Evolutionary conservation across 2,329 filamentous ascomycete genomes (phyloP), one percentile per base, ranked within the genome.

Genomic region (Coniochaeta sp.): DNA sequence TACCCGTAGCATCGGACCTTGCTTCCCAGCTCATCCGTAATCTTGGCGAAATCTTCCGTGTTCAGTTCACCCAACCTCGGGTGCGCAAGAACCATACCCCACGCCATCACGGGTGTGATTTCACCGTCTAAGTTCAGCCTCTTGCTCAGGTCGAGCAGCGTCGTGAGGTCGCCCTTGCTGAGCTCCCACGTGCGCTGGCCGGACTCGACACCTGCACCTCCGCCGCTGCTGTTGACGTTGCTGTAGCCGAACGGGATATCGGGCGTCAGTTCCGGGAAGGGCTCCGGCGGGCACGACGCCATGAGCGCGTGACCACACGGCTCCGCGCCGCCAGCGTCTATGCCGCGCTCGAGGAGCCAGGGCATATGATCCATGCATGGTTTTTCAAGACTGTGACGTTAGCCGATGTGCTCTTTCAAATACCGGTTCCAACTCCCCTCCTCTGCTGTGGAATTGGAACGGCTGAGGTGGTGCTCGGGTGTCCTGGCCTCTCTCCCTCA

Each of bases 81-180:
- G 73, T 95, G 88, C 54, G 80, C 82, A 63, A 91, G 78, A 57
- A 98, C 82, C 75, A 90, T 89, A 57, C 91, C 89, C 86, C 95
- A 93, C 0, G 93, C 93, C 91, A 96, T 96, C 65, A 97, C 90
- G 0, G 95, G 95, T 19, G 93, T 98, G 68, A 98, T 90, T 75
- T 96, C 91, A 58, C 91, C 91, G 63, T 95, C 90, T 1, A 95
- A 84, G 67, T 95, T 88, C 28, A 97, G 81, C 67, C 88, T 86
- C 67, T 87, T 84, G 76, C 91, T 96, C 60, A 97, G 81, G 70
- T 96, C 89, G 62, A 97, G 82, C 59, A 98, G 79, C 59, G 89
- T 96, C 58, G 87, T 79, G 57, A 99, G 81, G 68, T 95, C 91
- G 40, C 83, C 83, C 71, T 89, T 90, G 62, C 82, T 86, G 6